Percentiles rank a stretch among this genome's conserved stretches.
phyloP scores from a whole-genome alignment of 306 rosid species.

The Astragalus glycyphyllos region DNA sequence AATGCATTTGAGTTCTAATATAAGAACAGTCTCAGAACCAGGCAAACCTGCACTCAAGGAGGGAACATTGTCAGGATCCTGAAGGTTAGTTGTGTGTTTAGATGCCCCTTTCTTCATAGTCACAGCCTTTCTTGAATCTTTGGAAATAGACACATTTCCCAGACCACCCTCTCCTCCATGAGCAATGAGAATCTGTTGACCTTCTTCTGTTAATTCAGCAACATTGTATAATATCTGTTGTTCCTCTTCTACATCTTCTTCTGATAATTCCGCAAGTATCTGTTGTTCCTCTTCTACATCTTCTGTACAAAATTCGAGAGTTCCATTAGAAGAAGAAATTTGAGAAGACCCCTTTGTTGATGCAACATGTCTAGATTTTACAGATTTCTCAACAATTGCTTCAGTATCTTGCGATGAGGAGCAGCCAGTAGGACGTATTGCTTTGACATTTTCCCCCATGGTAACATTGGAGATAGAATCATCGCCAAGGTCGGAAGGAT shows the following conservation, averaged over 20 bases:
- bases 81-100: slow-evolving; percentile 37
- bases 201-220: slow-evolving; percentile 80
- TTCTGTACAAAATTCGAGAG: slow-evolving; percentile 43
- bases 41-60: slow-evolving; percentile 57
- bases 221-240: slow-evolving; percentile 62
- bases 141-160: slow-evolving; percentile 58
- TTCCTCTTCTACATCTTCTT: slow-evolving; percentile 60
- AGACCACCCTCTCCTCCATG: slow-evolving; percentile 85
- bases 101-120: slow-evolving; percentile 30
- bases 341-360: slow-evolving; percentile 44
- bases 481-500: slow-evolving; percentile 41
- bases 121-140: slow-evolving; percentile 53
- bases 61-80: slow-evolving; percentile 49
- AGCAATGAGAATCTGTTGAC: slow-evolving; percentile 71
- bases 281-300: slow-evolving; percentile 51
- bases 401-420: slow-evolving; percentile 37
- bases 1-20: slow-evolving; percentile 89
- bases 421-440: slow-evolving; percentile 32
- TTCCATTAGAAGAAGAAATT: slow-evolving; percentile 31
- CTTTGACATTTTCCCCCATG: slow-evolving; percentile 36
- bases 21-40: slow-evolving; percentile 73
- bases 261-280: slow-evolving; percentile 75
- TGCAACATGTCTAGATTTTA: slow-evolving; percentile 40
- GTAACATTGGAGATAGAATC: slow-evolving; percentile 38
- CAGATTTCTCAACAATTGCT: slow-evolving; percentile 42